phyloP scores from a whole-genome alignment of 2,329 filamentous ascomycete species.

The Calonectria hongkongensis region DNA sequence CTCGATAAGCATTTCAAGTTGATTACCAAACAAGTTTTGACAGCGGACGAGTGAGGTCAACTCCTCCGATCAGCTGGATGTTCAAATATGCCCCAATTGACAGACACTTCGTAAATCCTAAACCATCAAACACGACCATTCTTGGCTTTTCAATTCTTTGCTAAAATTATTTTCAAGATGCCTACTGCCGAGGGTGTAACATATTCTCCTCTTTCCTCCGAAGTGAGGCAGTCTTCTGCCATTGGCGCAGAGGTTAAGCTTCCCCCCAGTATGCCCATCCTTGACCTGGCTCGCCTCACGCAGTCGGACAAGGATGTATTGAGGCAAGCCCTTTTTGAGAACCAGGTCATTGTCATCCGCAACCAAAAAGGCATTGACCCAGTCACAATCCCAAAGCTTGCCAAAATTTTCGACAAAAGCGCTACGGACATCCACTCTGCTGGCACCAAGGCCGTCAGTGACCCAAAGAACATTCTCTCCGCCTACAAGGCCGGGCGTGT shows the following conservation, averaged over 20 bases:
- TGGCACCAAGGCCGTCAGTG: slow-evolving; percentile 26
- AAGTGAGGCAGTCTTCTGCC: slow-evolving; percentile 24
- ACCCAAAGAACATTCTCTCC: slow-evolving; percentile 27
- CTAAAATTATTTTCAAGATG: slow-evolving; percentile 3
- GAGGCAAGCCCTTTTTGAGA: slow-evolving; percentile 28
- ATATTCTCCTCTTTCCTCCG: slow-evolving; percentile 7
- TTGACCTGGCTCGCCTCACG: slow-evolving; percentile 18
- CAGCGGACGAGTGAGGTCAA: not conserved
- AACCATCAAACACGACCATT: not conserved
- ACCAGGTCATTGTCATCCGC: slow-evolving; percentile 33
- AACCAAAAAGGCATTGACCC: slow-evolving; percentile 34
- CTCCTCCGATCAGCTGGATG: not conserved
- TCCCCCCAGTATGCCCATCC: not conserved
- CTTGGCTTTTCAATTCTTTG: not conserved
- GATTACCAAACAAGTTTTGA: not conserved
- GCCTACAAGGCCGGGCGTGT: slow-evolving; percentile 30
- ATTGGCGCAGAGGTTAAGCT: slow-evolving; percentile 28
- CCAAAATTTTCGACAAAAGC: slow-evolving; percentile 27
- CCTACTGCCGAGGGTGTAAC: slow-evolving; percentile 4
- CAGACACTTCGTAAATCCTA: not conserved
- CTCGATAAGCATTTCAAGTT: not conserved
- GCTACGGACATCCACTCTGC: slow-evolving; percentile 35
- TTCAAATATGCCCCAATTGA: not conserved
- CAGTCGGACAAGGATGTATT: slow-evolving; percentile 15
- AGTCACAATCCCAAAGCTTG: slow-evolving; percentile 2